Conservation (phyloP, 805 yeast species). For the Yamadazyma olivae region DNA sequence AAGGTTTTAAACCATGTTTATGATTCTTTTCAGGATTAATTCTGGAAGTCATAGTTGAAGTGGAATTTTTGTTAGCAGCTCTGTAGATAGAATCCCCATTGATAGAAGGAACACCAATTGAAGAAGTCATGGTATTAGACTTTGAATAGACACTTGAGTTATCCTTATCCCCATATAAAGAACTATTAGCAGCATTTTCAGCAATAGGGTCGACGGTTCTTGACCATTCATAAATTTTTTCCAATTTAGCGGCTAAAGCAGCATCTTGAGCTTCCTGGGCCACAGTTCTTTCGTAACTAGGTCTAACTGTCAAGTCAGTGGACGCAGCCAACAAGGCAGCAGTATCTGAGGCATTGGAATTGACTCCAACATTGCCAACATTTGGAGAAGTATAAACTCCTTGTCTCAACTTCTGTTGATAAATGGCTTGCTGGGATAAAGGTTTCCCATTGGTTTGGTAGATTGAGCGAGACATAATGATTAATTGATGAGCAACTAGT, state of each 20-base stretch:
- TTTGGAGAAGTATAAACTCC: slow-evolving; percentile 57
- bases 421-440: slow-evolving; percentile 69
- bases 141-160: slow-evolving; percentile 17
- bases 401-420: slow-evolving; percentile 68
- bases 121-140: slow-evolving; percentile 11
- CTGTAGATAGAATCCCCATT: slow-evolving; percentile 28
- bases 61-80: slow-evolving; percentile 37
- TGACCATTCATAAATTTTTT: slow-evolving; percentile 48
- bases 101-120: slow-evolving; percentile 31
- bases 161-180: slow-evolving; percentile 9
- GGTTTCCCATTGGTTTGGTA: slow-evolving; percentile 73
- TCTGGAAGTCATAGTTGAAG: slow-evolving; percentile 44
- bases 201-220: slow-evolving; percentile 48
- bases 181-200: slow-evolving; percentile 45
- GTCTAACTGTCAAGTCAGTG: slow-evolving; percentile 58
- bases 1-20: slow-evolving; percentile 35
- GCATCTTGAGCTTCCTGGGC: slow-evolving; percentile 65
- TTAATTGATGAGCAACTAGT: too few relatives aligned
- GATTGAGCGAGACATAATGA: slow-evolving; percentile 25
- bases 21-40: slow-evolving; percentile 37
- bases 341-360: slow-evolving; percentile 65
- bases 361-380: slow-evolving; percentile 56
- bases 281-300: slow-evolving; percentile 58
- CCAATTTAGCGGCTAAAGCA: slow-evolving; percentile 45
- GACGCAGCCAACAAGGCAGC: slow-evolving; percentile 77